Percentiles rank a stretch among this genome's conserved stretches.
Evolutionary conservation across 163 green algal species (phyloP).

Genomic region (Trebouxiophyceae sp.): DNA sequence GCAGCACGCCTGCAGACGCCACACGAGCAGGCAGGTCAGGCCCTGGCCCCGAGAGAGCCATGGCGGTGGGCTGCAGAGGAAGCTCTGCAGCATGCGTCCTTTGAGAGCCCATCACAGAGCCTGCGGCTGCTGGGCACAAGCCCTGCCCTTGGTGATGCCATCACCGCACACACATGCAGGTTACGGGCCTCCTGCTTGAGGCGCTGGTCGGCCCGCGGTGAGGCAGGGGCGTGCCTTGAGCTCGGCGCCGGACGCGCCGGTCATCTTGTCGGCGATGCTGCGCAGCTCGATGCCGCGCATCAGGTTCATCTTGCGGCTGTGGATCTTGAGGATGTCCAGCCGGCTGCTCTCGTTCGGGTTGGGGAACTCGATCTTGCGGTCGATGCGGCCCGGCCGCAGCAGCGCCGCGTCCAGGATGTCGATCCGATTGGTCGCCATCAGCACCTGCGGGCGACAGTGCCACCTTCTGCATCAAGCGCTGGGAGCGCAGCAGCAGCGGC

Average conservation of each 20-base stretch:
- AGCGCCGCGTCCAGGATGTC: slow-evolving; percentile 98
- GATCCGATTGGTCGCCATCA: slow-evolving; percentile 99
- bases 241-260: slow-evolving; percentile 19
- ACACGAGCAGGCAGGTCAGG: neutral
- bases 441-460: slow-evolving; percentile 59
- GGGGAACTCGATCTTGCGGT: slow-evolving; percentile 99
- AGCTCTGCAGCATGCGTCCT: neutral
- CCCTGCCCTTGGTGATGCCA: neutral
- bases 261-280: slow-evolving; percentile 88
- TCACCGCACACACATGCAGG: too few relatives aligned
- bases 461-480: neutral
- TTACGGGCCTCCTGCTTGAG: too few relatives aligned
- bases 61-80: neutral
- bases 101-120: neutral
- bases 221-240: too few relatives aligned
- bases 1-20: slow-evolving; percentile 97
- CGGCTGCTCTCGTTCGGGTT: slow-evolving; percentile 91
- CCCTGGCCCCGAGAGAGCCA: neutral
- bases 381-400: slow-evolving; percentile 93
- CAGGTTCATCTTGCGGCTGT: slow-evolving; percentile 93
- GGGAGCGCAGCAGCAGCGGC: neutral
- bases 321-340: slow-evolving; percentile 95
- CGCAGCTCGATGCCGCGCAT: slow-evolving; percentile 95
- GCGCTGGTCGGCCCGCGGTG: too few relatives aligned
- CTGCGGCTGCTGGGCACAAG: neutral